These are phyloP conservation scores for Fusarium solani-melongenae DNA, from an alignment of 2,329 filamentous ascomycete species.

Conservation along the genomic window DNA sequence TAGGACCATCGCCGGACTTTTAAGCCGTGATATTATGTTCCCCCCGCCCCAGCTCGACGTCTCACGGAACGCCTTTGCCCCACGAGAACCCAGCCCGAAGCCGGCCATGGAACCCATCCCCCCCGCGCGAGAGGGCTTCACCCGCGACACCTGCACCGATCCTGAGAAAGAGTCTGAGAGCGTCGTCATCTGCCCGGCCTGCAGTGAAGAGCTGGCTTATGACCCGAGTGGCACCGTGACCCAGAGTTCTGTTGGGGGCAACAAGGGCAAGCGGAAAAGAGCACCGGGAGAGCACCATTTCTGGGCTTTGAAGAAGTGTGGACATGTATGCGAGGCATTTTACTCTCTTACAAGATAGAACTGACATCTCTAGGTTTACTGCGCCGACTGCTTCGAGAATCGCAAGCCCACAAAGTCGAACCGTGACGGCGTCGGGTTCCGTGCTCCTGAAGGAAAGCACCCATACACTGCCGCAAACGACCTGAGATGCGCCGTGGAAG, in stretches of 20 bases:
- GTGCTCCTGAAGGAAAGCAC: conserved; percentile 44
- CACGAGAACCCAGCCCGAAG: conserved; percentile 51
- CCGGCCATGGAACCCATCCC: conserved; percentile 70
- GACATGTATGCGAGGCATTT: conserved; percentile 75
- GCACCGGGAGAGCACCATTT: conserved; percentile 81
- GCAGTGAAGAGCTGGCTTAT: conserved; percentile 83
- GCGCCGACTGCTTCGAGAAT: conserved; percentile 69
- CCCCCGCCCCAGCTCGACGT: conserved; percentile 37
- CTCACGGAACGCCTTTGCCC: conserved; percentile 47
- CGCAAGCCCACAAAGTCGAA: conserved; percentile 55
- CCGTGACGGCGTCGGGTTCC: conserved; percentile 53
- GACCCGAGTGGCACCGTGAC: conserved; percentile 62
- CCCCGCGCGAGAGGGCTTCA: conserved; percentile 81
- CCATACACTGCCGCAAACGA: conserved; percentile 44
- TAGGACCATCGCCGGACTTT: conserved; percentile 41
- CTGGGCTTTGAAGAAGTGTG: conserved; percentile 91
- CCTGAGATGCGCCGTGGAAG: conserved; percentile 66
- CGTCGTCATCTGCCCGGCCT: conserved; percentile 85
- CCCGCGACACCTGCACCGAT: conserved; percentile 68
- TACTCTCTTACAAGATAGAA: not conserved
- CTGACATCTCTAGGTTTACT: conserved; percentile 65
- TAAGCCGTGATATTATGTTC: conserved; percentile 41
- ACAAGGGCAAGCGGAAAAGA: conserved; percentile 56
- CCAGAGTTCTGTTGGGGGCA: conserved; percentile 27
- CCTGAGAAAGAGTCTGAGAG: conserved; percentile 68